Evolutionary conservation across 2,329 filamentous ascomycete species (phyloP), one percentile per base, ranked within the genome.

Genomic region (Didymella arachidicola): DNA sequence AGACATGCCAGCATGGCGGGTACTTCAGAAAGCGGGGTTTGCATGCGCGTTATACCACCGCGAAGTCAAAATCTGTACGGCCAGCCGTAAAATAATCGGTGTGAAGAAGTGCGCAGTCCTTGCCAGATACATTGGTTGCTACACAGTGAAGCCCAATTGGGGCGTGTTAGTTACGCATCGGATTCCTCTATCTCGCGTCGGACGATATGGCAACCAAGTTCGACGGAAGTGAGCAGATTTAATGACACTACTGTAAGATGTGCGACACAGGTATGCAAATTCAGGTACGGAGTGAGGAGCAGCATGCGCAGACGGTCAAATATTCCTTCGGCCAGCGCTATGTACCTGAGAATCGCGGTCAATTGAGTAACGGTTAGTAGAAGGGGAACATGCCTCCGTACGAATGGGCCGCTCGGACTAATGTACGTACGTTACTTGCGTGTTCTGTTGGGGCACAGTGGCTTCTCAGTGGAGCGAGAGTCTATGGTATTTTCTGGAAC

Each of bases 21-120:
- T 18, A 44, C 30, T n/a, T 44, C 25, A 38, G 39, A 26, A 53
- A 58, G 49, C 48, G 55, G 55, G 55, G 49, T 58, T 26, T 12
- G 44, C 16, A 58, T 57, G 44, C 49, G 53, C 36, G 27, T 43
- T 43, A 52, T 52, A 27, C 42, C 34, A 22, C 46, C 5, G 48
- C 27, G 16, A 48, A 25, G n/a, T n/a, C 10, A 22, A 18, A 30
- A 19, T 39, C 18, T 11, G 44, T 25, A 39, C 26, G 18, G 38
- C 38, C 22, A 26, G 7, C 19, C 47, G 43, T 39, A 32, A 32
- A 8, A 18, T 47, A 36, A 52, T 47, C 36, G 43, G 36, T 48
- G 30, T 48, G 25, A n/a, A 14, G 16, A 14, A 39, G 43, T 53
- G 22, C 48, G 43, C 30, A 34, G 29, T 32, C 36, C 43, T 48